phyloP scores from a whole-genome alignment of 352 stramenopile genomes.

The Thraustochytrium striatum region DNA sequence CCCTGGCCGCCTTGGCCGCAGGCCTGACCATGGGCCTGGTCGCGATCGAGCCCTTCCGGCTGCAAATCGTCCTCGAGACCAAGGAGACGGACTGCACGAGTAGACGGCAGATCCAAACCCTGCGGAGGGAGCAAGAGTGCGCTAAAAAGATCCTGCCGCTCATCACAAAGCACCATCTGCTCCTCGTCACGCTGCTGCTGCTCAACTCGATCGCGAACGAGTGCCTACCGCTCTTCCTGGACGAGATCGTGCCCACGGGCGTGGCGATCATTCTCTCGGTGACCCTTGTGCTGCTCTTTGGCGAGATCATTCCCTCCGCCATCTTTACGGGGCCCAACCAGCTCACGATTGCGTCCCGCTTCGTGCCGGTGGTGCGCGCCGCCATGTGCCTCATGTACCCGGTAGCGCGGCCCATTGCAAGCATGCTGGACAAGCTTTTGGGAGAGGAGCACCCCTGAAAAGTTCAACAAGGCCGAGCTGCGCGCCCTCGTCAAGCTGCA shows the following conservation, averaged over 20 bases:
- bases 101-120: not conserved
- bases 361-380: conserved; percentile 75
- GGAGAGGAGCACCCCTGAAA: conserved; percentile 69
- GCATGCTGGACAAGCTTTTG: conserved; percentile 77
- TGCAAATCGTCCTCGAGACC: conserved; percentile 55
- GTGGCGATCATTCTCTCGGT: conserved; percentile 90
- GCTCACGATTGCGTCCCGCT: conserved; percentile 71
- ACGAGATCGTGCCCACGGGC: conserved; percentile 71
- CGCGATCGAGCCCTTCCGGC: conserved; percentile 58
- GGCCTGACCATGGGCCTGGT: conserved; percentile 69
- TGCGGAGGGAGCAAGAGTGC: conserved; percentile 64
- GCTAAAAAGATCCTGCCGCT: conserved; percentile 75
- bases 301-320: conserved; percentile 90
- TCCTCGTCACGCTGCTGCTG: conserved; percentile 88
- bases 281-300: conserved; percentile 88
- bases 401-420: conserved; percentile 82
- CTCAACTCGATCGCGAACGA: conserved; percentile 89
- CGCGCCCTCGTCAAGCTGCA: conserved; percentile 76
- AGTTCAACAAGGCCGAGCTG: conserved; percentile 81
- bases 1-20: conserved; percentile 60
- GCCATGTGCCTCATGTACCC: conserved; percentile 78
- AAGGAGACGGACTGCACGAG: conserved; percentile 43
- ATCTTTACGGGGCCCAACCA: conserved; percentile 90
- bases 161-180: conserved; percentile 78
- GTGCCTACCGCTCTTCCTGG: conserved; percentile 85